These are phyloP conservation scores for Casuarina glauca DNA, from an alignment of 306 rosid genomes.

Conservation along the genomic window DNA sequence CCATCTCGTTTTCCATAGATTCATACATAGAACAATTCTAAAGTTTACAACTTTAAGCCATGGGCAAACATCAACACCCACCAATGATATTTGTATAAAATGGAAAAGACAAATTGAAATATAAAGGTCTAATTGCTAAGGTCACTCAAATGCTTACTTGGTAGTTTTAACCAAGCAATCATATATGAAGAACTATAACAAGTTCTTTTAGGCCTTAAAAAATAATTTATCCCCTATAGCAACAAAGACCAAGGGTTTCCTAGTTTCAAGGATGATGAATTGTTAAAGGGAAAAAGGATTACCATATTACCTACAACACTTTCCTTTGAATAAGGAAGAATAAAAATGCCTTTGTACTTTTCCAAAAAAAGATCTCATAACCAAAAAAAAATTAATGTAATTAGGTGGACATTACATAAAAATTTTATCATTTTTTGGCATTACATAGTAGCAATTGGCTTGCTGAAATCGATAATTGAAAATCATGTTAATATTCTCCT, in stretches of 20 bases:
- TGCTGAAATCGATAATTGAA: too few species aligned
- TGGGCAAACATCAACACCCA: too few species aligned
- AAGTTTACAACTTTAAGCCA: too few species aligned
- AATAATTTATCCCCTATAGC: not conserved
- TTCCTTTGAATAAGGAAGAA: constrained; percentile 93
- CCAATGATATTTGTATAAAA: too few species aligned
- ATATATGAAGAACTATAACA: not conserved
- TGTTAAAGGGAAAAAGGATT: not conserved
- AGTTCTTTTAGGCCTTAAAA: not conserved
- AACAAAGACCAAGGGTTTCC: constrained; percentile 11
- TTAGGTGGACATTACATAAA: too few species aligned
- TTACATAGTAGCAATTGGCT: too few species aligned
- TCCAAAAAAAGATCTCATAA: constrained; percentile 88
- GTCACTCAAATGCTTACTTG: not conserved
- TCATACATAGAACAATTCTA: too few species aligned
- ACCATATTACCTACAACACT: constrained; percentile 92
- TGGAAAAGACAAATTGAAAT: too few species aligned
- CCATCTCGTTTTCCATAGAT: too few species aligned
- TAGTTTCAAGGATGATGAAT: constrained; percentile 17
- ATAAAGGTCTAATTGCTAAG: too few species aligned
- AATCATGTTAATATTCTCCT: too few species aligned
- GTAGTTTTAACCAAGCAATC: not conserved
- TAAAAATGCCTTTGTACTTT: constrained; percentile 87
- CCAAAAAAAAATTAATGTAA: constrained; percentile 45
- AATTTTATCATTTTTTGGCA: too few species aligned